Evolutionary conservation across 1,284 basidiomycete species (phyloP), one percentile per base, ranked within the genome.

Genomic region (Taiwanofungus camphoratus): DNA sequence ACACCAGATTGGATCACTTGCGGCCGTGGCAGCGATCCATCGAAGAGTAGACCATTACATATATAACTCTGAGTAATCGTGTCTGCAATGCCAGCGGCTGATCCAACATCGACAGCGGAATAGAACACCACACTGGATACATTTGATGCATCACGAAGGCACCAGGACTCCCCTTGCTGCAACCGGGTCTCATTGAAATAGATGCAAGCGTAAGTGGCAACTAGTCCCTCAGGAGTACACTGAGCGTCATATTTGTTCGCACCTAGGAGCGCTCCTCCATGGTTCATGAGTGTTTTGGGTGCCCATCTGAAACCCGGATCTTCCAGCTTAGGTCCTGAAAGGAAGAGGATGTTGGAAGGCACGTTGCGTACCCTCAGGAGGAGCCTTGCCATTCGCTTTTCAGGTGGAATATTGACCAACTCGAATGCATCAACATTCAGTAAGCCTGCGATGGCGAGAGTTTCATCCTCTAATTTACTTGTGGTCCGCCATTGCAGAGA

Each of bases 401-500:
- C 19, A 5, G 31, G 31, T 9, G 26, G 18, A 12, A 39, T 16
- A 22, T 30, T 15, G 22, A 46, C 45, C 16, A 46, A 29, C 30
- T 46, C 27, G 33, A 13, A 11, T 4, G 39, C 30, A 19, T 42
- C 36, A 29, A 46, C 27, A 20, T 27, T 22, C 13, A 46, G 36
- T 30, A 42, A 34, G 35, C 45, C 24, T 18, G 45, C 41, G 3
- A 46, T 42, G 5, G 45, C 45, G 4, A 46, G 26, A 6, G 45
- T 35, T 19, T 46, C 45, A 29, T 46, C 45, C 27, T 42, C 34
- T 18, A 22, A 9, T 23, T 41, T 46, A 27, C 44, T 46, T 2
- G 39, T 40, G n/a, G 32, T 41, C 12, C 44, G 31, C 23, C 26
- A 40, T 15, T 33, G 44, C n/a, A 46, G 24, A 19, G 20, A 20